A percentile compares a stretch with the other conserved stretches of the same genome.
phyloP scores from a whole-genome alignment of 1,139 yeast species.

The Geotrichum europaeum region DNA sequence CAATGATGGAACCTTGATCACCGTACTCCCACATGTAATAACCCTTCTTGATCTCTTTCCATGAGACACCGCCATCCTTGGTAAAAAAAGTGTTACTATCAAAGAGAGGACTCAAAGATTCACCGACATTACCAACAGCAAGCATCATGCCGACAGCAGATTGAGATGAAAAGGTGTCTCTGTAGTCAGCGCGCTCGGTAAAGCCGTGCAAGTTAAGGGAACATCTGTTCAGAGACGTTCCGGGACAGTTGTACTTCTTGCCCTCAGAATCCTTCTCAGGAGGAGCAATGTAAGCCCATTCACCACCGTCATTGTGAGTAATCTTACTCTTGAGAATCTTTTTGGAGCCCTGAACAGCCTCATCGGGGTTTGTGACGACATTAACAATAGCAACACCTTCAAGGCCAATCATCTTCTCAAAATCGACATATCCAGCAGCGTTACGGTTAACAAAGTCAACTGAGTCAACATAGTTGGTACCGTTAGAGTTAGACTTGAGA shows the following conservation, averaged over 20 bases:
- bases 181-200: slow-evolving; percentile 74
- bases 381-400: slow-evolving; percentile 83
- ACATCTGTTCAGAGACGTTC: slow-evolving; percentile 47
- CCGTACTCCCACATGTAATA: slow-evolving; percentile 92
- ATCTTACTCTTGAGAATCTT: slow-evolving; percentile 66
- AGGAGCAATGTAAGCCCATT: slow-evolving; percentile 68
- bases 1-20: slow-evolving; percentile 84
- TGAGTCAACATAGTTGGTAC: slow-evolving; percentile 79
- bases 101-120: slow-evolving; percentile 42
- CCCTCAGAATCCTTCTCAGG: slow-evolving; percentile 63
- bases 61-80: slow-evolving; percentile 80
- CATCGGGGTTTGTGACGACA: slow-evolving; percentile 51
- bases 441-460: slow-evolving; percentile 75
- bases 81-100: slow-evolving; percentile 69
- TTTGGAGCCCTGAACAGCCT: slow-evolving; percentile 36
- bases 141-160: slow-evolving; percentile 84
- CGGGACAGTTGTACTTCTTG: slow-evolving; percentile 47
- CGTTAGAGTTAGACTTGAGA: slow-evolving; percentile 91
- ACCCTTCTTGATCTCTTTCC: slow-evolving; percentile 76
- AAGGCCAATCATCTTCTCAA: slow-evolving; percentile 75
- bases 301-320: slow-evolving; percentile 89
- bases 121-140: slow-evolving; percentile 90
- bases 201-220: slow-evolving; percentile 85
- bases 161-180: slow-evolving; percentile 83
- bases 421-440: slow-evolving; percentile 72